Evolutionary conservation across 805 yeast genomes (phyloP), one percentile per base, ranked within the genome.

Genomic region (Hanseniaspora taiwanica): DNA sequence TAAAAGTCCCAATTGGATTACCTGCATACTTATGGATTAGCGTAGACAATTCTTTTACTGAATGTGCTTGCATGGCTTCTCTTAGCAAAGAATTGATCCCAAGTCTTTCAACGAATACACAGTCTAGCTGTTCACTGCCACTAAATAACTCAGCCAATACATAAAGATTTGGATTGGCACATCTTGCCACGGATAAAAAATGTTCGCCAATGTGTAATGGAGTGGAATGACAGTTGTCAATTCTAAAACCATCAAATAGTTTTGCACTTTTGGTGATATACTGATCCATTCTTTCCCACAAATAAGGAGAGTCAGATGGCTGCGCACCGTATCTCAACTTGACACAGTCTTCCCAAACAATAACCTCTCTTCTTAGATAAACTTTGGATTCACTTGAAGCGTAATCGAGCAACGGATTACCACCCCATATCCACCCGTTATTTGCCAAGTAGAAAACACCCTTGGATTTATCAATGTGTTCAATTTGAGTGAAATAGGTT

Each of bases 341-440:
- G 42, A 89, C 87, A 66, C 98, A 89, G 56, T 89, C 98, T 2
- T 95, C 91, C 98, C 98, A 89, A 20, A 89, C 83, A 48, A 89
- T 86, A 10, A 89, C 94, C 58, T 89, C 96, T 55, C 98, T 73
- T 40, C 94, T 69, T 38, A 89, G 61, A 54, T 91, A 89, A 3
- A 93, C 87, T 53, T 74, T 80, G 4, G 94, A 76, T 40, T 76
- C 50, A 21, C 69, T 59, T 0, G 94, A 81, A 0, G 97, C 98
- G 69, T 89, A 89, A 61, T 89, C 97, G 2, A 84, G 80, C 42
- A 87, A 61, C 2, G 97, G 96, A 49, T 89, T 78, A 9, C 95
- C 96, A 40, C 84, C 87, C 98, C 98, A 89, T 42, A 91, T 85
- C 96, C 97, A 89, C 36, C 98, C 98, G 53, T 91, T 89, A 55